Base-by-base conservation (phyloP, 768 basidiomycete genomes). In the Kockovaella imperatae region DNA sequence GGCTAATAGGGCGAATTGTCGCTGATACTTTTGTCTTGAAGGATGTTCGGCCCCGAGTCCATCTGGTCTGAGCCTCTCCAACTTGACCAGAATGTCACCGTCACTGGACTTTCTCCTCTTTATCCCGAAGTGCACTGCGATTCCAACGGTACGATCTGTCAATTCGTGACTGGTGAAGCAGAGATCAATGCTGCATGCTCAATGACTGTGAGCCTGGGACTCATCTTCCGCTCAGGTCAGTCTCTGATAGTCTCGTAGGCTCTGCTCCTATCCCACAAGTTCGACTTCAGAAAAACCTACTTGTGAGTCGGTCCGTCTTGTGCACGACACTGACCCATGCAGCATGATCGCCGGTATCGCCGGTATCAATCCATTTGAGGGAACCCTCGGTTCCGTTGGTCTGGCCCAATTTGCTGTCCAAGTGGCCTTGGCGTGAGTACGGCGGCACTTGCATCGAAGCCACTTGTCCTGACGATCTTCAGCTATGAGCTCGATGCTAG, bases 181-280 rank as follows among this genome's bases (percentile, higher is more conserved):
- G 75, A 76, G 57, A 76, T 77, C 60, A 76, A 77, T 54, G 75
- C 76, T 0, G 75, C 74, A 15, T 52, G 66, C 5, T 64, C 72
- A 7, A 62, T 73, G 36, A 53, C 65, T 49, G 50, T 52, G 46
- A 38, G 50, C 32, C 23, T 17, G 25, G 13, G 26, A 25, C 8
- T n/a, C n/a, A n/a, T n/a, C n/a, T n/a, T n/a, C n/a, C n/a, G n/a
- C n/a, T n/a, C n/a, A n/a, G n/a, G n/a, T n/a, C n/a, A n/a, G n/a
- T n/a, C n/a, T n/a, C n/a, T n/a, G n/a, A n/a, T n/a, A n/a, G n/a
- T n/a, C n/a, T n/a, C n/a, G n/a, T n/a, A n/a, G n/a, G n/a, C n/a
- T n/a, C n/a, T n/a, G n/a, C n/a, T n/a, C n/a, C n/a, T n/a, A n/a
- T n/a, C n/a, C n/a, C n/a, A n/a, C n/a, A n/a, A 54, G 11, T 77